Base-by-base conservation (phyloP, 352 stramenopile genomes). In the Globisporangium heterothallicum region DNA sequence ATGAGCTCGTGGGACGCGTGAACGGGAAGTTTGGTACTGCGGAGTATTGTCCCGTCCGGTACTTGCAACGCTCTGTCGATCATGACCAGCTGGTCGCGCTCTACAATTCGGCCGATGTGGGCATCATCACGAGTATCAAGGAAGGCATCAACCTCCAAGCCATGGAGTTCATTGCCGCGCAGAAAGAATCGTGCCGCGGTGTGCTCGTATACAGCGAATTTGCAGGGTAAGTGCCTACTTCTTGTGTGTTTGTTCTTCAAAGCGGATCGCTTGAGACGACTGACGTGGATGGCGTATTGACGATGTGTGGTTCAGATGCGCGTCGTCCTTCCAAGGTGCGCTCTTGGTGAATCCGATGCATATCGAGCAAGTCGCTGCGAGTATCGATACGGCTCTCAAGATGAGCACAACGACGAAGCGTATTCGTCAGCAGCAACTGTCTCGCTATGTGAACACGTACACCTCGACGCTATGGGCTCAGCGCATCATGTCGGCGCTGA, bases 141-240 rank as follows among this genome's bases (percentile, higher is more conserved):
- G 86, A 96, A 76, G 86, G 88, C 22, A 95, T 96, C 61, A 97
- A 96, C 50, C 59, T 97, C 6, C 86, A 96, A 41, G 84, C 81
- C 2, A 93, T 96, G 78, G 87, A 96, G 62, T 96, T 94, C 48
- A 89, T 96, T n/a, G 84, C 84, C 2, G 73, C 79, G 4, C 79
- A 90, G 46, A 86, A 85, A 54, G 83, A 86, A 22, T 84, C 65
- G 27, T 89, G 84, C 25, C 81, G 94, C 19, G 87, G 87, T 0
- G 87, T 95, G 18, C 72, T 96, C 4, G 84, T 96, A 26, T 90
- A 96, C 59, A 95, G 83, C 53, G 87, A 96, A 59, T 96, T 96
- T 63, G 86, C 87, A 29, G 87, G 87, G 70, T 84, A 51, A 14
- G 58, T 51, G 7, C 21, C n/a, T n/a, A n/a, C n/a, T n/a, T n/a